Evolutionary conservation across 2,329 filamentous ascomycete genomes (phyloP).

Genomic region (Tothia fuscella): DNA sequence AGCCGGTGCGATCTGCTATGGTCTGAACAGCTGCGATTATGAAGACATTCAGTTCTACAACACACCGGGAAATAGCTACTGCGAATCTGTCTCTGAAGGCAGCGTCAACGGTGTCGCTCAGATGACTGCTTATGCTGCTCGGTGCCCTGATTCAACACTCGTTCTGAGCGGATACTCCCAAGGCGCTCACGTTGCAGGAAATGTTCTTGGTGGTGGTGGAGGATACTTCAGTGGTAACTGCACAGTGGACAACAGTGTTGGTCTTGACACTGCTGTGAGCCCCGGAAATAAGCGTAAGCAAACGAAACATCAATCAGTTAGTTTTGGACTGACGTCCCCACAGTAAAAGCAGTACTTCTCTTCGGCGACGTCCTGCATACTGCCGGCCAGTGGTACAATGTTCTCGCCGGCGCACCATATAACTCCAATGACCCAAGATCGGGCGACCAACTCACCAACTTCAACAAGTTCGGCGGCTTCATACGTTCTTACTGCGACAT

Average conservation of each 20-base stretch:
- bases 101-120: constrained; percentile 24
- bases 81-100: constrained; percentile 27
- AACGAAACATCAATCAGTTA: background rate
- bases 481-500: constrained; percentile 21
- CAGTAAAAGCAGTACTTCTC: constrained; percentile 15
- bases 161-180: constrained; percentile 6
- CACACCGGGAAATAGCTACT: constrained; percentile 21
- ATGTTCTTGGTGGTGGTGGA: constrained; percentile 20
- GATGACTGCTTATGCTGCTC: constrained; percentile 25
- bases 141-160: constrained; percentile 8
- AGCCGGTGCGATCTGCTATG: constrained; percentile 14
- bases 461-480: constrained; percentile 20
- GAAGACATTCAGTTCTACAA: constrained; percentile 15
- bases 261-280: constrained; percentile 11
- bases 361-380: constrained; percentile 21
- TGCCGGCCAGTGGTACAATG: constrained; percentile 19
- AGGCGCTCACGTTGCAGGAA: constrained; percentile 2
- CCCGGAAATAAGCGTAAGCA: background rate
- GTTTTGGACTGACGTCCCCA: background rate
- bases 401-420: constrained; percentile 15
- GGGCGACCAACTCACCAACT: constrained; percentile 18
- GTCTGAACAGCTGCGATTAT: constrained; percentile 15
- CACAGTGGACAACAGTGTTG: constrained; percentile 16
- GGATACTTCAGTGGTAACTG: constrained; percentile 24
- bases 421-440: constrained; percentile 21